Conservation (phyloP, 2,329 filamentous ascomycete genomes). For the Pezicula neosporulosa region DNA sequence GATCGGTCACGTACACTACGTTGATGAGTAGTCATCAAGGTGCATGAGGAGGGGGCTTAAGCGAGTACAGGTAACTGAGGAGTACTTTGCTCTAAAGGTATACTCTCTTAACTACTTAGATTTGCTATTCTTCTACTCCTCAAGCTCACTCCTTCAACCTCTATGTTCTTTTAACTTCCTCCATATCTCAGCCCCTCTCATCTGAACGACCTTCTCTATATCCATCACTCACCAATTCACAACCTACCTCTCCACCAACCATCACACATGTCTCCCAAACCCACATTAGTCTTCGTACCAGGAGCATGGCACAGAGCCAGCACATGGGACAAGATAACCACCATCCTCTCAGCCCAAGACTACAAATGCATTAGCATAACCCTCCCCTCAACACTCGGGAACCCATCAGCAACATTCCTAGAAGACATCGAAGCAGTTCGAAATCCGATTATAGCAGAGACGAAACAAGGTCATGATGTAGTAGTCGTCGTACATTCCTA, state of each 20-base stretch:
- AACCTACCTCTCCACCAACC: neutral
- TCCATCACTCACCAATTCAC: too few species aligned
- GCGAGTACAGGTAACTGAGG: too few species aligned
- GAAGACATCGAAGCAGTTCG: slow-evolving; percentile 35
- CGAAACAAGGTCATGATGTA: slow-evolving; percentile 31
- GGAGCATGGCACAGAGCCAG: slow-evolving; percentile 43
- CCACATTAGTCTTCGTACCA: slow-evolving; percentile 42
- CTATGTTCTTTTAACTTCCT: too few species aligned
- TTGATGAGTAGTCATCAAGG: too few species aligned
- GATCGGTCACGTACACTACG: too few species aligned
- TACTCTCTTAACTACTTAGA: too few species aligned
- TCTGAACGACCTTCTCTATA: too few species aligned
- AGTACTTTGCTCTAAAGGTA: too few species aligned
- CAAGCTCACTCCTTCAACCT: too few species aligned
- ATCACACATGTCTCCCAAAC: slow-evolving; percentile 9
- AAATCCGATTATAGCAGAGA: slow-evolving; percentile 28
- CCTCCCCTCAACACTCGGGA: slow-evolving; percentile 31
- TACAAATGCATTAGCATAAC: slow-evolving; percentile 29
- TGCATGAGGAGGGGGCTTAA: too few species aligned
- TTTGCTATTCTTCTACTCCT: too few species aligned
- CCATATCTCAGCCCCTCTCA: too few species aligned
- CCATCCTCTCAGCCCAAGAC: slow-evolving; percentile 25
- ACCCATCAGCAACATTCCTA: slow-evolving; percentile 29
- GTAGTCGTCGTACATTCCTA: slow-evolving; percentile 41
- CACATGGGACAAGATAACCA: slow-evolving; percentile 32